These are phyloP conservation scores for Lactarius akahatsu DNA, from an alignment of 768 basidiomycete species.

Conservation along the genomic window DNA sequence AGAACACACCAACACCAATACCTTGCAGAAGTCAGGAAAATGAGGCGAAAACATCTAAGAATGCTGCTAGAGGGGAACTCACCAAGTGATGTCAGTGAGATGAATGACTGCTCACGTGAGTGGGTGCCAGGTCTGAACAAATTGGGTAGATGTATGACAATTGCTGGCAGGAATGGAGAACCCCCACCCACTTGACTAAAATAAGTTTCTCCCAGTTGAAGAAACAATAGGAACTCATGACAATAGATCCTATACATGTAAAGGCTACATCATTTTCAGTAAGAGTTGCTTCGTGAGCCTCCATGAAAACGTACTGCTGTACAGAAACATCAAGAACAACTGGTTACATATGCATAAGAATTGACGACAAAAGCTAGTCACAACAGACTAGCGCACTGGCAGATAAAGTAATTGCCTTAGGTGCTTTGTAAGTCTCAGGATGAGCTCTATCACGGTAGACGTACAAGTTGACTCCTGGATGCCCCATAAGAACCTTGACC, in stretches of 20 bases:
- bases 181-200: too few relatives aligned
- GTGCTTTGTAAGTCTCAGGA: background rate
- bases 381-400: background rate
- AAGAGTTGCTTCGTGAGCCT: background rate
- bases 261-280: background rate
- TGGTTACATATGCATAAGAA: background rate
- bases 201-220: background rate
- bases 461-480: background rate
- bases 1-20: background rate
- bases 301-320: background rate
- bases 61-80: background rate
- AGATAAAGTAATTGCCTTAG: background rate
- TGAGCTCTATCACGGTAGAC: background rate
- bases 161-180: too few relatives aligned
- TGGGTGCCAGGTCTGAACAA: too few relatives aligned
- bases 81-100: background rate
- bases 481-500: too few relatives aligned
- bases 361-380: background rate
- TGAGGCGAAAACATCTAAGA: background rate
- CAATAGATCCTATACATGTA: background rate
- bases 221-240: background rate
- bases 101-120: too few relatives aligned
- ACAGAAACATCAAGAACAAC: background rate
- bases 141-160: too few relatives aligned
- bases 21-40: background rate